Conservation (phyloP, 2,329 filamentous ascomycete species). For the Pseudocercospora vitis region DNA sequence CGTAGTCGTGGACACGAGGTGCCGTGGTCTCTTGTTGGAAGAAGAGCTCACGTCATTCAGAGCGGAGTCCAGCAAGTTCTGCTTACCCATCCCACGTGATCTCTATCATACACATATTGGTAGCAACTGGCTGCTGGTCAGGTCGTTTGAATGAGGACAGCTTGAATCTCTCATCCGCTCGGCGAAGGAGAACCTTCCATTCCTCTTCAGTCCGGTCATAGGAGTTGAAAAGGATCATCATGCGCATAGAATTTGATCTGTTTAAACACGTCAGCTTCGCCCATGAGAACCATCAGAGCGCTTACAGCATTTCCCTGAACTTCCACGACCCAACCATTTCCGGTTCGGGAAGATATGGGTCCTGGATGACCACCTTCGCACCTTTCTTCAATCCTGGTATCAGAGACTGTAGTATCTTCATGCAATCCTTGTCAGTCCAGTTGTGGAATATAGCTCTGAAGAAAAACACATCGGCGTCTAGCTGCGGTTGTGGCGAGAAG, state of each 20-base stretch:
- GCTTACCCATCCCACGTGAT: not conserved
- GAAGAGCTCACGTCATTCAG: not conserved
- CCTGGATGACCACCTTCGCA: not conserved
- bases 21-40: not conserved
- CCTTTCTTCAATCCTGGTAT: not conserved
- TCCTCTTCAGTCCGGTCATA: slow-evolving; percentile 4
- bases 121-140: slow-evolving; percentile 7
- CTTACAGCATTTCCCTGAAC: not conserved
- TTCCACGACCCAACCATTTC: not conserved
- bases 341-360: slow-evolving; percentile 1
- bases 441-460: slow-evolving; percentile 9
- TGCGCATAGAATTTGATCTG: not conserved
- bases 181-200: not conserved
- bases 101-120: not conserved
- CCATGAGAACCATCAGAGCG: not conserved
- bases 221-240: slow-evolving; percentile 8
- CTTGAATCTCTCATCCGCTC: not conserved
- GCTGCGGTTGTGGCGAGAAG: slow-evolving; percentile 4
- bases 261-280: not conserved
- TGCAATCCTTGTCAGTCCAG: slow-evolving; percentile 7
- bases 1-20: not conserved
- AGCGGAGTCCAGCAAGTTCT: not conserved
- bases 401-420: not conserved
- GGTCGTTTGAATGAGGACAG: not conserved
- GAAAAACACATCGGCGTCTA: slow-evolving; percentile 2